Percentiles rank a stretch among this genome's conserved stretches.
phyloP scores from a whole-genome alignment of 2,329 filamentous ascomycete genomes.

The Diplocarpon mali region DNA sequence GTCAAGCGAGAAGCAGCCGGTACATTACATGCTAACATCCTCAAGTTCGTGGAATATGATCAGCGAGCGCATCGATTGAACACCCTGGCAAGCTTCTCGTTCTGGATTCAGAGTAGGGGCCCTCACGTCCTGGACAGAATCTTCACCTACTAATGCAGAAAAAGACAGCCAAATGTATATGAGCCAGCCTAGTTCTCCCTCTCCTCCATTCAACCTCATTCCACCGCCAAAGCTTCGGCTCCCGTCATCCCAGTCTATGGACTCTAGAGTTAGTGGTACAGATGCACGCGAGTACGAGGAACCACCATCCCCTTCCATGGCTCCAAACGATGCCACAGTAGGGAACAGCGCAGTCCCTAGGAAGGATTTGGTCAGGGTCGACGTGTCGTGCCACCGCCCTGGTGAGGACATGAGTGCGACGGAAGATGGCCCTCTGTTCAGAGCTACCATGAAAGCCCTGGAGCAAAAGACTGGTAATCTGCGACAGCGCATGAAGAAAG shows the following conservation, averaged over 20 bases:
- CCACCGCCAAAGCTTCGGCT: constrained; percentile 69
- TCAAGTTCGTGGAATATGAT: constrained; percentile 90
- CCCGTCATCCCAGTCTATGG: constrained; percentile 77
- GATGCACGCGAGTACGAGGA: constrained; percentile 48
- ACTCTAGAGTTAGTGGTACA: constrained; percentile 66
- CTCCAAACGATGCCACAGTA: constrained; percentile 29
- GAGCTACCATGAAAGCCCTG: constrained; percentile 90
- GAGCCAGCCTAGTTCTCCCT: constrained; percentile 53
- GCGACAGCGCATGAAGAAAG: constrained; percentile 89
- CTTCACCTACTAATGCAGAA: constrained; percentile 7
- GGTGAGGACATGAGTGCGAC: constrained; percentile 74
- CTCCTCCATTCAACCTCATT: constrained; percentile 60
- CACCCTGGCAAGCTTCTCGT: constrained; percentile 84
- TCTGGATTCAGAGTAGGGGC: constrained; percentile 75
- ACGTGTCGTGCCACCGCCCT: constrained; percentile 75
- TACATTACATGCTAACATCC: constrained; percentile 12
- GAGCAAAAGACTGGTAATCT: constrained; percentile 96
- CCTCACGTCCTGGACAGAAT: constrained; percentile 14
- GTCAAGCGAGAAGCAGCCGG: constrained; percentile 21
- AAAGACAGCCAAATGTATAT: constrained; percentile 26
- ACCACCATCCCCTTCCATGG: constrained; percentile 40
- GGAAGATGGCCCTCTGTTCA: constrained; percentile 90
- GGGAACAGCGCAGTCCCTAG: constrained; percentile 4
- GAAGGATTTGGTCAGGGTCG: constrained; percentile 56
- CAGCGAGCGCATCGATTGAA: constrained; percentile 80